A percentile compares a stretch with the other conserved stretches of the same genome.
These are phyloP conservation scores for Boeremia exigua DNA, from an alignment of 2,329 filamentous ascomycete genomes.

Conservation along the genomic window DNA sequence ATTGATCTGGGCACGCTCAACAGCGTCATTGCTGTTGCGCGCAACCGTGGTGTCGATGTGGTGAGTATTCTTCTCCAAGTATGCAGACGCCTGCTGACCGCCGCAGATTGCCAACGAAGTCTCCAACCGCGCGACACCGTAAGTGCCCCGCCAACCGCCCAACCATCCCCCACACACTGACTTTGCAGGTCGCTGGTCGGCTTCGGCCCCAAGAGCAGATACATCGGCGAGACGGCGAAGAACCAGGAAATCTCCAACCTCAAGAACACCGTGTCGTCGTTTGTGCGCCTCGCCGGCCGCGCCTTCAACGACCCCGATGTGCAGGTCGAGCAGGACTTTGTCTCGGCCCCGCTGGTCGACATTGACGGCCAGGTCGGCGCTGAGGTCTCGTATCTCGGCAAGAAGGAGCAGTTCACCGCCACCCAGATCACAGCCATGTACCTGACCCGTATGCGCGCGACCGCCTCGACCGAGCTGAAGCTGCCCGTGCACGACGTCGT, in stretches of 20 bases:
- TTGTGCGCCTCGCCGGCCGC: slow-evolving; percentile 93
- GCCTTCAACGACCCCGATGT: slow-evolving; percentile 88
- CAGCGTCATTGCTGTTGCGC: slow-evolving; percentile 95
- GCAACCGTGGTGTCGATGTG: slow-evolving; percentile 98
- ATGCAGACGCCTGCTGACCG: slow-evolving; percentile 44
- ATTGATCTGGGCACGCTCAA: slow-evolving; percentile 96
- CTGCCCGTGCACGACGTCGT: slow-evolving; percentile 92
- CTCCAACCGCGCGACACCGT: slow-evolving; percentile 97
- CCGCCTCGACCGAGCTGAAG: slow-evolving; percentile 84
- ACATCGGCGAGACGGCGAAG: slow-evolving; percentile 94
- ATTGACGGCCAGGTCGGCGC: slow-evolving; percentile 93
- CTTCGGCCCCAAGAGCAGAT: slow-evolving; percentile 92
- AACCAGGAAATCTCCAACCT: slow-evolving; percentile 99
- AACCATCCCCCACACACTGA: slow-evolving; percentile 15
- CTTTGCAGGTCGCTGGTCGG: slow-evolving; percentile 77
- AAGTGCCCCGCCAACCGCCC: slow-evolving; percentile 57
- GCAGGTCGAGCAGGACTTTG: slow-evolving; percentile 88
- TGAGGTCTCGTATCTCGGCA: slow-evolving; percentile 89
- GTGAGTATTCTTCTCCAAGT: too few relatives aligned
- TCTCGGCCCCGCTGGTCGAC: slow-evolving; percentile 85
- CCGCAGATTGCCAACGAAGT: slow-evolving; percentile 95
- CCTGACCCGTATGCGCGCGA: slow-evolving; percentile 91
- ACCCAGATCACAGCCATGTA: slow-evolving; percentile 96
- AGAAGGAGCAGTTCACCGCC: slow-evolving; percentile 94
- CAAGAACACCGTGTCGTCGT: slow-evolving; percentile 94